phyloP scores from a whole-genome alignment of 2,329 filamentous ascomycete genomes.

The Claviceps sp. region DNA sequence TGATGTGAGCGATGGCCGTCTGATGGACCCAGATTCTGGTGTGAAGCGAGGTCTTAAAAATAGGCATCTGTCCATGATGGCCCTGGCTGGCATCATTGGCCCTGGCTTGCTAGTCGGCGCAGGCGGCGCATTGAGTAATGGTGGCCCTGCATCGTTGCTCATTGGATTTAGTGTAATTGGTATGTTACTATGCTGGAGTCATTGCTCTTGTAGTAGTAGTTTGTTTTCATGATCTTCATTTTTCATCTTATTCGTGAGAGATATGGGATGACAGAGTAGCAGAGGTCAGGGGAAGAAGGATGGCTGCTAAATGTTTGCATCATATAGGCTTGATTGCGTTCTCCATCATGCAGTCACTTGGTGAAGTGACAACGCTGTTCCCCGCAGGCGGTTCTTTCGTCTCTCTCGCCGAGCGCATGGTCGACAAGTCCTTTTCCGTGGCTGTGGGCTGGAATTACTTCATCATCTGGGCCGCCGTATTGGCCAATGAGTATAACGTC shows the following conservation, averaged over 20 bases:
- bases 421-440: conserved; percentile 55
- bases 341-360: conserved; percentile 58
- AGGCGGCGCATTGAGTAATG: conserved; percentile 52
- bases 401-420: conserved; percentile 55
- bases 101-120: conserved; percentile 60
- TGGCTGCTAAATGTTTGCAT: not conserved
- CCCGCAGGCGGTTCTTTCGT: conserved; percentile 59
- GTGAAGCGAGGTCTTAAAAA: conserved; percentile 59
- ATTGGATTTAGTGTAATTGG: conserved; percentile 62
- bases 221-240: no score
- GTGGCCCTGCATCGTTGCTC: conserved; percentile 57
- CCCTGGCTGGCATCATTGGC: conserved; percentile 48
- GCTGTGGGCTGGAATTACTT: conserved; percentile 63
- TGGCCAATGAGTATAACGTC: conserved; percentile 60
- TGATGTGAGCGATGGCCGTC: conserved; percentile 21
- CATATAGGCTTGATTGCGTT: conserved; percentile 44
- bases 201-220: no score
- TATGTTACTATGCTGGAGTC: conserved; percentile 9
- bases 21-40: conserved; percentile 46
- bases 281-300: no score
- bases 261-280: no score
- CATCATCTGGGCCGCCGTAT: conserved; percentile 51
- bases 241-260: not conserved
- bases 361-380: conserved; percentile 61
- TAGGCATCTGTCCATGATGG: conserved; percentile 53